A percentile compares a stretch with the other conserved stretches of the same genome.
Evolutionary conservation across 345 rosid genomes (phyloP).

Genomic region (Camelina hispida): DNA sequence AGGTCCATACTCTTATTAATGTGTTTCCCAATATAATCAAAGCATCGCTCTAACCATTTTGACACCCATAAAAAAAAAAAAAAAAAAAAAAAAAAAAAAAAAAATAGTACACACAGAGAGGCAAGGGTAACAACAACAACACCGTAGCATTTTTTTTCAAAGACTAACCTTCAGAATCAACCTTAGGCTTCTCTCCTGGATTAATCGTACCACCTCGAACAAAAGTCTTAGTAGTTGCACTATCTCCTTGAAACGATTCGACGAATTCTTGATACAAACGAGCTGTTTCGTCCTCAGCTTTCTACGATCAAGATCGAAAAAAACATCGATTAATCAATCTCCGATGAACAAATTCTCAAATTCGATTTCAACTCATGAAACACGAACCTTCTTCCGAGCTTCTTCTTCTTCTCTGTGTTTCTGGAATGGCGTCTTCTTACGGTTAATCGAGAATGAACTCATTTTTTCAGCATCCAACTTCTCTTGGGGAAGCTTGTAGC

Average conservation of each 20-base stretch:
- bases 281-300: slow-evolving; percentile 96
- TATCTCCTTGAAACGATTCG: slow-evolving; percentile 93
- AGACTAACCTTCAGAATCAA: slow-evolving; percentile 82
- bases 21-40: slow-evolving; percentile 57
- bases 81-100: slow-evolving; percentile 49
- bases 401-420: slow-evolving; percentile 99
- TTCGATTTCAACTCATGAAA: background rate
- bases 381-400: slow-evolving; percentile 83
- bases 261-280: slow-evolving; percentile 91
- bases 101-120: slow-evolving; percentile 36
- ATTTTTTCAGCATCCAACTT: slow-evolving; percentile 46
- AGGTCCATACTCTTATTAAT: slow-evolving; percentile 93
- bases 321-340: slow-evolving; percentile 8
- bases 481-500: background rate
- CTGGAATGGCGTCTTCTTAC: slow-evolving; percentile 97
- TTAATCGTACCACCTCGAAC: slow-evolving; percentile 93
- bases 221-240: slow-evolving; percentile 72
- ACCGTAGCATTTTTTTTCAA: background rate
- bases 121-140: slow-evolving; percentile 14
- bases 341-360: background rate
- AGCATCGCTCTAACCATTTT: slow-evolving; percentile 62
- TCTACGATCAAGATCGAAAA: slow-evolving; percentile 44
- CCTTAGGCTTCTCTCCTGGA: slow-evolving; percentile 72
- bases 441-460: slow-evolving; percentile 93
- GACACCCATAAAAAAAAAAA: slow-evolving; percentile 49